Evolutionary conservation across 164 flowering plant species (phyloP), one percentile per base, ranked within the genome.

Genomic region (Macadamia integrifolia): DNA sequence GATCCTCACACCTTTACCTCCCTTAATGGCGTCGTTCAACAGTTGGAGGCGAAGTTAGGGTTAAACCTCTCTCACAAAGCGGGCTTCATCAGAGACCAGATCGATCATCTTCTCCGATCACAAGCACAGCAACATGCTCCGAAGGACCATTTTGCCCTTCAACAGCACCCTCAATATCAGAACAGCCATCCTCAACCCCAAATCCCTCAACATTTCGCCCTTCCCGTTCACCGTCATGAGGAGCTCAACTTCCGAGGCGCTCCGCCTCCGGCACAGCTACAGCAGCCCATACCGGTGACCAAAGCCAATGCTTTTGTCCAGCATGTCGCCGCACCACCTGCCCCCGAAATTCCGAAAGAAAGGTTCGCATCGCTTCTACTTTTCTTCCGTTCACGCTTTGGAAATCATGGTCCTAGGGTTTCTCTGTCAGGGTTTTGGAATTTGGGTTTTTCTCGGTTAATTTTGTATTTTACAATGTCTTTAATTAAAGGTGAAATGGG

Each of bases 31-130:
- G 80, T 91, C 65, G 85, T 89, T 31, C 77, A 82, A 68, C 88
- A 75, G 70, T 75, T 89, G 42, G 83, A 86, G 63, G 78, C 84
- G 42, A 81, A 86, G 66, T 77, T 89, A 67, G 94, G 97, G 65
- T 61, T 79, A 3, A 81, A 84, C 76, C 81, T 89, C 40, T 71
- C 88, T 28, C 80, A 87, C 80, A 87, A 85, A 69, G 68, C 81
- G 44, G 78, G 73, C 65, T 86, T 89, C 82, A 89, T 86, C 35
- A 70, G 88, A 5, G 77, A 72, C 75, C 94, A 84, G 79, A 83
- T 91, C 82, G 64, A 60, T 55, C 78, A 76, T 65, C 74, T 83
- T 61, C 74, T 77, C 76, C 87, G 75, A 1, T 70, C 78, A 4
- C 75, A 44, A 1, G 29, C 71, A 9, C 75, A 8, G 1, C 67